Percentiles rank a stretch among this genome's conserved stretches.
phyloP scores from a whole-genome alignment of 1,284 basidiomycete species.

The Exobasidium cylindrosporum region DNA sequence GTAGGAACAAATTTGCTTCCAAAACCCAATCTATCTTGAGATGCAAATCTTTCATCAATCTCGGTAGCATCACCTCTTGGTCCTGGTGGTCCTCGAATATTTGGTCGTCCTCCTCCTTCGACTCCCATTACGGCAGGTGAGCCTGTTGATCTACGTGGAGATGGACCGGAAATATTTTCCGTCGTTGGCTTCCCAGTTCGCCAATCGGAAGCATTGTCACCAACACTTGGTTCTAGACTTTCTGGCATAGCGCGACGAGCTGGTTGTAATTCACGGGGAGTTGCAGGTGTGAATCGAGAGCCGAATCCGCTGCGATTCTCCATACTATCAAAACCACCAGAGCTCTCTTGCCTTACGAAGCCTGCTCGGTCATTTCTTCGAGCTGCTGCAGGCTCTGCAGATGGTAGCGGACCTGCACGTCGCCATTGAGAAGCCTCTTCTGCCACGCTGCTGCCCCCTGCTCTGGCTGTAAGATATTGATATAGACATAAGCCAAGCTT shows the following conservation, averaged over 20 bases:
- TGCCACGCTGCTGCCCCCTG: constrained; percentile 59
- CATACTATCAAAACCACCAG: constrained; percentile 51
- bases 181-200: constrained; percentile 51
- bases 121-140: constrained; percentile 7
- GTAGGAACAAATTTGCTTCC: constrained; percentile 44
- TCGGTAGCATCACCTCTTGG: constrained; percentile 31
- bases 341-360: constrained; percentile 22
- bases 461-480: constrained; percentile 65
- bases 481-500: no score
- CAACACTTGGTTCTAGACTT: constrained; percentile 38
- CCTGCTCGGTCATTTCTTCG: constrained; percentile 24
- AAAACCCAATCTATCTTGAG: constrained; percentile 50
- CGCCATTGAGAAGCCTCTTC: constrained; percentile 70
- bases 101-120: background rate
- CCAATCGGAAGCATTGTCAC: constrained; percentile 49
- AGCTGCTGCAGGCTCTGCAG: constrained; percentile 19
- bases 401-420: constrained; percentile 72
- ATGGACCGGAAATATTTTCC: constrained; percentile 16
- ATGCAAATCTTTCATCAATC: constrained; percentile 39
- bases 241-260: constrained; percentile 10
- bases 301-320: constrained; percentile 53
- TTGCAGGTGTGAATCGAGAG: constrained; percentile 32
- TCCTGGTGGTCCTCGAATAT: constrained; percentile 13
- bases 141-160: constrained; percentile 14
- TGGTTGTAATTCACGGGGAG: constrained; percentile 3